These are phyloP conservation scores for Podila horticola DNA, from an alignment of 192 early-diverging fungal species.

Conservation along the genomic window DNA sequence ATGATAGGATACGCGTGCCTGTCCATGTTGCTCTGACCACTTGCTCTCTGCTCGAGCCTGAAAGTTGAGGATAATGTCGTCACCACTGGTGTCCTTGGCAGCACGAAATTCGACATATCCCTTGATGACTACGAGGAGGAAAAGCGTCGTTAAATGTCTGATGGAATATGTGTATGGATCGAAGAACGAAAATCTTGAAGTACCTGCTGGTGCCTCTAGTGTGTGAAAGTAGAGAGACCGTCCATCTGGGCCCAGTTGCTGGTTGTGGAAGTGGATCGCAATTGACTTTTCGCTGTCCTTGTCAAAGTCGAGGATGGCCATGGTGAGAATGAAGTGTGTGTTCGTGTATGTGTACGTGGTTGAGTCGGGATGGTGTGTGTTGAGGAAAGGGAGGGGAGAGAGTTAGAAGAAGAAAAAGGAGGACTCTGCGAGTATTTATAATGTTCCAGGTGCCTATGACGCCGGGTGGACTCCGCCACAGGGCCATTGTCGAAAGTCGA, in stretches of 20 bases:
- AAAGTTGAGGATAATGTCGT: conserved; percentile 26
- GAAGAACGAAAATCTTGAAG: neutral
- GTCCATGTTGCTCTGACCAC: conserved; percentile 35
- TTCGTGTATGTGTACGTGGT: neutral
- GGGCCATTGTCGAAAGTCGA: too few relatives aligned
- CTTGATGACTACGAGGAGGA: conserved; percentile 8
- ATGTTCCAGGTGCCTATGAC: too few relatives aligned
- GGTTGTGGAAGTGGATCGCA: conserved; percentile 24
- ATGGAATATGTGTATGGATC: neutral
- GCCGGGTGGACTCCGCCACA: too few relatives aligned
- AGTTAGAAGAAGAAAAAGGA: neutral
- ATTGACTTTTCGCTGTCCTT: conserved; percentile 38
- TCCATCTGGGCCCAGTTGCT: conserved; percentile 21
- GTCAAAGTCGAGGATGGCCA: conserved; percentile 30
- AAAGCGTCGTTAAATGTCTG: neutral
- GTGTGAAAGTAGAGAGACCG: conserved; percentile 31
- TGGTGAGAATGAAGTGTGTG: neutral
- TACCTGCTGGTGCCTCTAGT: conserved; percentile 26
- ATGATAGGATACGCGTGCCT: conserved; percentile 9
- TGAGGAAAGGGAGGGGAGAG: neutral
- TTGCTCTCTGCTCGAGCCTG: conserved; percentile 30
- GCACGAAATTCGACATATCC: conserved; percentile 41
- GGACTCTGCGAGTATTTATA: neutral
- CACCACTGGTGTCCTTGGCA: conserved; percentile 24
- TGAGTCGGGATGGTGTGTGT: neutral